Evolutionary conservation across 495 filamentous ascomycete species (phyloP).

Genomic region (Neurospora sp.): DNA sequence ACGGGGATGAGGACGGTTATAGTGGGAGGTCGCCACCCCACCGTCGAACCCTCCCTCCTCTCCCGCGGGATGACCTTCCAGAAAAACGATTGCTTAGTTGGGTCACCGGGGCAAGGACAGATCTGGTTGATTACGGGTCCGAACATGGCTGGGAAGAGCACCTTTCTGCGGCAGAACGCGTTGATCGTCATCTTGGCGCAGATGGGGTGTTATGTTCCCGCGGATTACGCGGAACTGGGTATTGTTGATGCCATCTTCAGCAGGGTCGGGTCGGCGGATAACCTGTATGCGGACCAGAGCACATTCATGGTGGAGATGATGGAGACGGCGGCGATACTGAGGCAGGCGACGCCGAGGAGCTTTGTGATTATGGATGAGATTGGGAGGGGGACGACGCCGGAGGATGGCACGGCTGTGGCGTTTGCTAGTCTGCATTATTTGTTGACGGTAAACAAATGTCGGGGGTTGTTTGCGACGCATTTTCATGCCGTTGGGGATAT

Average conservation of each 20-base stretch:
- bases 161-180: constrained; percentile 89
- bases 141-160: constrained; percentile 99
- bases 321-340: constrained; percentile 61
- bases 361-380: constrained; percentile 99
- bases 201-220: constrained; percentile 84
- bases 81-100: constrained; percentile 77
- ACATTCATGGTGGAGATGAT: constrained; percentile 93
- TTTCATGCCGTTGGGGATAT: constrained; percentile 82
- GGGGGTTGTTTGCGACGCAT: constrained; percentile 88
- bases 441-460: constrained; percentile 60
- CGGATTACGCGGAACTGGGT: constrained; percentile 71
- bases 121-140: constrained; percentile 91
- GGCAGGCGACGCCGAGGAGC: constrained; percentile 52
- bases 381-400: constrained; percentile 83
- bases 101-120: constrained; percentile 43
- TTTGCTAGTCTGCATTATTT: constrained; percentile 82
- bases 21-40: constrained; percentile 77
- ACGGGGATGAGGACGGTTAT: constrained; percentile 31
- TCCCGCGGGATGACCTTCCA: constrained; percentile 76
- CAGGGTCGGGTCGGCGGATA: constrained; percentile 85
- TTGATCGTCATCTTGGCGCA: constrained; percentile 89
- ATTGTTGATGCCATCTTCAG: constrained; percentile 90
- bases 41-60: constrained; percentile 70
- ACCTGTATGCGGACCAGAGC: constrained; percentile 82
- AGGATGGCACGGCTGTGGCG: constrained; percentile 81